phyloP scores from a whole-genome alignment of 2,329 filamentous ascomycete genomes.

The Leptographium procerum region DNA sequence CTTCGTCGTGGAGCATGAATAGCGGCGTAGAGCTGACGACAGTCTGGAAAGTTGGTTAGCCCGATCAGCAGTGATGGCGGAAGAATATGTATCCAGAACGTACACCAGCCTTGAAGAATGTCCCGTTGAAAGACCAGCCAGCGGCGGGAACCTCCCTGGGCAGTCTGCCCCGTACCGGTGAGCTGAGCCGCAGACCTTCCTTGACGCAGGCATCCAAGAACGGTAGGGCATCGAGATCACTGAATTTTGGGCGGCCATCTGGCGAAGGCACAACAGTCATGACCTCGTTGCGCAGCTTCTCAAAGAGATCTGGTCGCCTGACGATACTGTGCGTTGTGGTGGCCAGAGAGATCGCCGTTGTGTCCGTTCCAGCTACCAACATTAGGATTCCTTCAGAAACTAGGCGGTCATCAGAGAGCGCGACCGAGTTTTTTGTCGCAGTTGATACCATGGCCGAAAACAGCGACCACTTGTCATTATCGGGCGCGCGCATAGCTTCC shows the following conservation, averaged over 20 bases:
- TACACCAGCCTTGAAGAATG: background rate
- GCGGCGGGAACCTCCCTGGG: background rate
- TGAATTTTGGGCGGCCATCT: background rate
- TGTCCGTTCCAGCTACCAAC: background rate
- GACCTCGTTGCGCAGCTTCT: background rate
- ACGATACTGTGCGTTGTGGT: background rate
- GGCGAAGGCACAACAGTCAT: background rate
- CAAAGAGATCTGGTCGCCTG: background rate
- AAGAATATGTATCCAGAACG: background rate
- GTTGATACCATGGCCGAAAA: background rate
- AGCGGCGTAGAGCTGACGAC: background rate
- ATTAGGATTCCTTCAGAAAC: background rate
- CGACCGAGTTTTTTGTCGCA: background rate
- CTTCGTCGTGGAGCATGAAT: background rate
- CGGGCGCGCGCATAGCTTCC: background rate
- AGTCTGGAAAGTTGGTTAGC: background rate
- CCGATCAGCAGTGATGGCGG: background rate
- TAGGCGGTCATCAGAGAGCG: background rate
- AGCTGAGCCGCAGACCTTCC: background rate
- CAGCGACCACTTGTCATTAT: background rate
- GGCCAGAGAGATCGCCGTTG: background rate
- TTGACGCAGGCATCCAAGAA: background rate
- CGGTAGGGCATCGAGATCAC: background rate
- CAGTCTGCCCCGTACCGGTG: background rate
- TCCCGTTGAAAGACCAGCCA: background rate